Conservation (phyloP, 31 red algal genomes). For the Bonnemaisonia californica region DNA sequence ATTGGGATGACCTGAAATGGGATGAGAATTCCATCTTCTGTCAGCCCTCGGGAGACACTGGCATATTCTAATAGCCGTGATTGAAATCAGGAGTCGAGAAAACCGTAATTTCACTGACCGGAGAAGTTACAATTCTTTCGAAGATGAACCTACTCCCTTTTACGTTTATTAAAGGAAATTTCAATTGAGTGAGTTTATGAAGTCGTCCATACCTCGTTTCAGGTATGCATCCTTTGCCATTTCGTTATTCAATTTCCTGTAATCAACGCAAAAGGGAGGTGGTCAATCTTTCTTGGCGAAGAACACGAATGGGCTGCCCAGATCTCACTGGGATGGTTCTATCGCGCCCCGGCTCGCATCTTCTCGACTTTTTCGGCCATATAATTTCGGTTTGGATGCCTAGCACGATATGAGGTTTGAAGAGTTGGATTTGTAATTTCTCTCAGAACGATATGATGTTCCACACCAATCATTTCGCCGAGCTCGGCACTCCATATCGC, state of each 20-base stretch:
- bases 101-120: not conserved
- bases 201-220: slow-evolving; percentile 20
- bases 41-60: not conserved
- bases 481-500: not conserved
- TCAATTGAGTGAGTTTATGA: not conserved
- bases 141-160: too few species aligned
- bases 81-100: slow-evolving; percentile 8
- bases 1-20: slow-evolving; percentile 3
- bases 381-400: not conserved
- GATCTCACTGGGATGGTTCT: slow-evolving; percentile 20
- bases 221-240: slow-evolving; percentile 23
- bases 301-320: slow-evolving; percentile 16
- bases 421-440: not conserved
- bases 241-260: not conserved
- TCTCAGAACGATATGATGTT: not conserved
- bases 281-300: not conserved
- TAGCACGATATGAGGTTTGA: not conserved
- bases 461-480: not conserved
- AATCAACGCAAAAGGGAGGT: slow-evolving; percentile 29
- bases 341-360: not conserved
- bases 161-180: too few species aligned
- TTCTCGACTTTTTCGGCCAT: not conserved
- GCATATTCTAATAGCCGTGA: slow-evolving; percentile 12
- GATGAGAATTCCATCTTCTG: slow-evolving; percentile 11
- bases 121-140: too few species aligned